Percentiles rank a stretch among this genome's conserved stretches.
Conservation (phyloP, 139 green algal genomes). For the Tetradesmus lagerheimii region DNA sequence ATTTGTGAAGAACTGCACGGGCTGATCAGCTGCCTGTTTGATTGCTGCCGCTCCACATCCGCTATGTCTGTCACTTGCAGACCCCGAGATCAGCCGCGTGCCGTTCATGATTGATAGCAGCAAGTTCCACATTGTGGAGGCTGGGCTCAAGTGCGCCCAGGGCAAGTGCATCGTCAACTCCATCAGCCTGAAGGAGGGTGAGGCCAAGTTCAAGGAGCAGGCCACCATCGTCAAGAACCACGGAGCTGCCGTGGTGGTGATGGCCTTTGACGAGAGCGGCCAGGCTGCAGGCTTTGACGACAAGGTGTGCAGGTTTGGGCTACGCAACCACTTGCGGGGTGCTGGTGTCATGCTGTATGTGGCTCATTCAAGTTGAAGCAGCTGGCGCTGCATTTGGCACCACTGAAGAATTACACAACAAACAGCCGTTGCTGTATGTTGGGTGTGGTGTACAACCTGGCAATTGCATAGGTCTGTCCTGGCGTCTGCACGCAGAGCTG, state of each 20-base stretch:
- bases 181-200: conserved; percentile 98
- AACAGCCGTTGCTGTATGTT: no score
- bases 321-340: no score
- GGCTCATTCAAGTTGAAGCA: no score
- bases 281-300: conserved; percentile 82
- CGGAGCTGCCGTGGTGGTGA: conserved; percentile 97
- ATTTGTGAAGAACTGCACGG: no score
- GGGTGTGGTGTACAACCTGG: no score
- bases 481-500: no score
- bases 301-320: conserved; percentile 75
- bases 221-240: conserved; percentile 88
- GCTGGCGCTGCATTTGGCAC: no score
- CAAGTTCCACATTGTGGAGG: conserved; percentile 99
- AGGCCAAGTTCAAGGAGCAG: conserved; percentile 92
- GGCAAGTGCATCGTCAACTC: conserved; percentile 99
- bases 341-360: no score
- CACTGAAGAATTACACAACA: no score
- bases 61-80: conserved; percentile 42
- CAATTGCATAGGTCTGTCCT: no score
- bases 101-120: conserved; percentile 99
- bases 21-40: no score
- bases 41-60: no score
- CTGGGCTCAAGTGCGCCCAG: conserved; percentile 96
- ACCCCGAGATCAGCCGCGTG: conserved; percentile 94
- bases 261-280: conserved; percentile 98